Evolutionary conservation across 1,284 basidiomycete species (phyloP).

Genomic region (Coniferiporia sulphurascens): DNA sequence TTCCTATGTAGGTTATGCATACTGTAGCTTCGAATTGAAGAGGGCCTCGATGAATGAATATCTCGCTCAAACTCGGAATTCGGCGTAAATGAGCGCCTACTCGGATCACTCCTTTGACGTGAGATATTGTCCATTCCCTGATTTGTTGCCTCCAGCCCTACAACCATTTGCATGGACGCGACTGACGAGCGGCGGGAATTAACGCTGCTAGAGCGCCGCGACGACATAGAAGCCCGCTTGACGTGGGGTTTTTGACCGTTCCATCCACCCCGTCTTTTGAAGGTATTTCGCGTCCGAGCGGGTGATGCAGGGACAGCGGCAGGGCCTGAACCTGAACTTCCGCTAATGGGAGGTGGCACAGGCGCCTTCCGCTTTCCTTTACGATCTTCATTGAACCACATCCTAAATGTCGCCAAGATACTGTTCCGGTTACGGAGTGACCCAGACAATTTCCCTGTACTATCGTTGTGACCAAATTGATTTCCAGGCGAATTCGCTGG

Average conservation of each 20-base stretch:
- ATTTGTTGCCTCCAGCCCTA: conserved; percentile 48
- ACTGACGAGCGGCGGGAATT: conserved; percentile 73
- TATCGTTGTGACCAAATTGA: conserved; percentile 22
- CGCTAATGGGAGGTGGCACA: conserved; percentile 8
- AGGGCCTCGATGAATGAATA: conserved; percentile 68
- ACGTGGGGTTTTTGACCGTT: conserved; percentile 42
- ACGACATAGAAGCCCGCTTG: conserved; percentile 63
- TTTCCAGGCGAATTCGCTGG: conserved; percentile 51
- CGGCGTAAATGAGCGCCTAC: conserved; percentile 66
- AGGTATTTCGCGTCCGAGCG: conserved; percentile 28
- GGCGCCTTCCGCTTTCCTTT: conserved; percentile 69
- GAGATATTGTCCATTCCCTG: conserved; percentile 36
- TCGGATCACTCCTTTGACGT: conserved; percentile 41
- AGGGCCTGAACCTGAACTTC: not conserved
- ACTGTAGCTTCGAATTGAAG: conserved; percentile 66
- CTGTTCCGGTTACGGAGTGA: conserved; percentile 55
- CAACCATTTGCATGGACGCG: conserved; percentile 54
- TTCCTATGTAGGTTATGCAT: conserved; percentile 58
- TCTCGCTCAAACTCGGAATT: conserved; percentile 61
- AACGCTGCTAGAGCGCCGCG: conserved; percentile 75
- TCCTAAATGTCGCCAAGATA: conserved; percentile 63
- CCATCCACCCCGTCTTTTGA: conserved; percentile 41
- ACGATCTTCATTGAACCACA: conserved; percentile 78
- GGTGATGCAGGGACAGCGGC: conserved; percentile 17
- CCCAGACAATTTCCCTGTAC: conserved; percentile 3